Base-by-base conservation (phyloP, 106 monocot species). In the Cymbidium sinense region DNA sequence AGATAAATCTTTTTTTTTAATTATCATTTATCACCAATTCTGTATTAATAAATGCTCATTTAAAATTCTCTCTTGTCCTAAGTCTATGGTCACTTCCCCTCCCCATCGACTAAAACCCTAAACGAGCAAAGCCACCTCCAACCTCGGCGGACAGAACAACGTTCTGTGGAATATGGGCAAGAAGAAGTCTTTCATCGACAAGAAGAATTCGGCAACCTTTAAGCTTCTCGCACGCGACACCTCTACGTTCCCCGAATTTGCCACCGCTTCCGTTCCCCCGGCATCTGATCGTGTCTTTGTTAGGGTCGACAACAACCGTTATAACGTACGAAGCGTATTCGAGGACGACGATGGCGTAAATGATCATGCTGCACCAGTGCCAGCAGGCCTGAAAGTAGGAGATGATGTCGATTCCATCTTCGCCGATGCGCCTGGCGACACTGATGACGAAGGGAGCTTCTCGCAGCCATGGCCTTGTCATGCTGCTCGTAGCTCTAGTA, bases 151-250 rank as follows among this genome's bases (percentile, higher is more conserved):
- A 28, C 64, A 9, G 9, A 64, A 64, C 64, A 64, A 6, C 21
- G 5, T 41, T n/a, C n/a, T n/a, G 44, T 44, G 25, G 27, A 74
- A 74, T 9, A 74, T 74, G 74, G 74, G 74, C 12, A n/a, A 77
- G 85, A 83, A 86, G 86, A 93, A 91, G 82, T 74, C 55, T 52
- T 94, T 94, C 87, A 89, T 94, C 51, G 81, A 94, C 77, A 91
- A 87, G 89, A 91, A 78, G 78, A 87, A 86, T 23, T 87, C 90
- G 17, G 95, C 95, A 70, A 92, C 92, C 10, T 95, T 92, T 84
- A 89, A 86, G 20, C 88, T 95, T 73, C 76, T 92, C 19, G 84
- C 95, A 4, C 84, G 92, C 64, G 91, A 91, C 43, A 77, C 91
- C 31, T 78, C 87, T 31, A 39, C 70, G 54, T 7, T 70, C 15